Conservation (phyloP, 495 filamentous ascomycete species). For the Umbilicaria muhlenbergii region DNA sequence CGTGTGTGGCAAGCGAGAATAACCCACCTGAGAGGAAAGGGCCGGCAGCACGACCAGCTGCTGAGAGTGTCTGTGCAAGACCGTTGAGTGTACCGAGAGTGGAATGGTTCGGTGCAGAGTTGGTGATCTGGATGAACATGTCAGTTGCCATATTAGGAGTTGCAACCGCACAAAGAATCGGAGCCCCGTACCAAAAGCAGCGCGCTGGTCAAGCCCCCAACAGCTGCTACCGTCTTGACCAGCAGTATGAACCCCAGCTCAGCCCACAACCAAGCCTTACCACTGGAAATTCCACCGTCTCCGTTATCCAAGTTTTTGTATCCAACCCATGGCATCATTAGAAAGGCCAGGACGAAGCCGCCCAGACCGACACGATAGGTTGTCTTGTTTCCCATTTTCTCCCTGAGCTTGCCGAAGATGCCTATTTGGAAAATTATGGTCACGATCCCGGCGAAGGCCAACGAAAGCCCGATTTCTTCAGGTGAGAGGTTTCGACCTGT, state of each 20-base stretch:
- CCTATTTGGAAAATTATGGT: slow-evolving; percentile 83
- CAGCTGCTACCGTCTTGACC: slow-evolving; percentile 75
- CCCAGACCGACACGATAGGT: slow-evolving; percentile 67
- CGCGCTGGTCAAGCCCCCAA: slow-evolving; percentile 78
- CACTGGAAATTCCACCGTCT: slow-evolving; percentile 20
- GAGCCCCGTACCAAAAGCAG: slow-evolving; percentile 55
- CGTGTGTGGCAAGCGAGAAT: slow-evolving; percentile 53
- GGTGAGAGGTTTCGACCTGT: slow-evolving; percentile 62
- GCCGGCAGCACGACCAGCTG: slow-evolving; percentile 74
- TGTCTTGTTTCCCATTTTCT: slow-evolving; percentile 68
- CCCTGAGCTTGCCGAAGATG: slow-evolving; percentile 63
- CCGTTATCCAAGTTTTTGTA: slow-evolving; percentile 43
- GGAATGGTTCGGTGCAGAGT: slow-evolving; percentile 72
- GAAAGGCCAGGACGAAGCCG: slow-evolving; percentile 70
- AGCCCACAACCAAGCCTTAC: slow-evolving; percentile 49
- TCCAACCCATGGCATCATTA: slow-evolving; percentile 79
- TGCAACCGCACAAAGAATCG: background rate
- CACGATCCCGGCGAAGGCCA: slow-evolving; percentile 69
- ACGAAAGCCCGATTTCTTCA: slow-evolving; percentile 65
- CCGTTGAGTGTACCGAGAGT: slow-evolving; percentile 85
- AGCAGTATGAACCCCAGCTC: slow-evolving; percentile 69
- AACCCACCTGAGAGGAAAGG: slow-evolving; percentile 77
- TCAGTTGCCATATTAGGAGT: slow-evolving; percentile 1
- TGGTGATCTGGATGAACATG: slow-evolving; percentile 54
- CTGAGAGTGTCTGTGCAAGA: slow-evolving; percentile 84